Evolutionary conservation across 352 stramenopile species (phyloP).

Genomic region (Peronospora belbahrii): DNA sequence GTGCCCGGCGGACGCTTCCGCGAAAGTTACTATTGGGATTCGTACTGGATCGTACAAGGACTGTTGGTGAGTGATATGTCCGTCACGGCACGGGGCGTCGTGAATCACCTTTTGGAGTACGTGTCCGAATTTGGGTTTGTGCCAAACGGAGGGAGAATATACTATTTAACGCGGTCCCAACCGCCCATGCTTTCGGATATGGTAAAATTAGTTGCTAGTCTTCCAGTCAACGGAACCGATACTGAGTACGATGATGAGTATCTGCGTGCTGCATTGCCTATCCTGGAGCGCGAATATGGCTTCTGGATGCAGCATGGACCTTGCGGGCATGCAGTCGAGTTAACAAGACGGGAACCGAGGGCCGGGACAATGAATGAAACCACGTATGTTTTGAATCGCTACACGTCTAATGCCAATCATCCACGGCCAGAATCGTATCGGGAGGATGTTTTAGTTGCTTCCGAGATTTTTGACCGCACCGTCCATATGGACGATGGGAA

Average conservation of each 20-base stretch:
- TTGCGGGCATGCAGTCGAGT: constrained; percentile 49
- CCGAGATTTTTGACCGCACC: constrained; percentile 50
- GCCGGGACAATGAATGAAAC: background rate
- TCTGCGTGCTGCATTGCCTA: constrained; percentile 39
- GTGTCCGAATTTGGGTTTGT: constrained; percentile 83
- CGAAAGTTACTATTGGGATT: constrained; percentile 92
- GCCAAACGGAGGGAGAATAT: constrained; percentile 86
- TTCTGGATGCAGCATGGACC: constrained; percentile 81
- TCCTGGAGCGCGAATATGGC: constrained; percentile 72
- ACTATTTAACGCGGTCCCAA: constrained; percentile 88
- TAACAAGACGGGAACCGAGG: constrained; percentile 25
- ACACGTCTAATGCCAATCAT: constrained; percentile 59
- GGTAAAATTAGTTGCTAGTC: constrained; percentile 50
- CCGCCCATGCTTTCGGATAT: constrained; percentile 87
- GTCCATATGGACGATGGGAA: constrained; percentile 25
- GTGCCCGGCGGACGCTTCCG: constrained; percentile 87
- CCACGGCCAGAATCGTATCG: constrained; percentile 84
- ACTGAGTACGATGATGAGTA: constrained; percentile 49
- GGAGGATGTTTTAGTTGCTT: constrained; percentile 66
- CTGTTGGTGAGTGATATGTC: constrained; percentile 80
- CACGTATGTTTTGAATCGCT: constrained; percentile 67
- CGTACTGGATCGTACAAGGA: constrained; percentile 88
- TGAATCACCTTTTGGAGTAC: constrained; percentile 85
- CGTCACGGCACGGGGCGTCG: constrained; percentile 63
- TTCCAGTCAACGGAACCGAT: constrained; percentile 27